phyloP scores from a whole-genome alignment of 106 monocot species.

The Platanthera guangdongensis region DNA sequence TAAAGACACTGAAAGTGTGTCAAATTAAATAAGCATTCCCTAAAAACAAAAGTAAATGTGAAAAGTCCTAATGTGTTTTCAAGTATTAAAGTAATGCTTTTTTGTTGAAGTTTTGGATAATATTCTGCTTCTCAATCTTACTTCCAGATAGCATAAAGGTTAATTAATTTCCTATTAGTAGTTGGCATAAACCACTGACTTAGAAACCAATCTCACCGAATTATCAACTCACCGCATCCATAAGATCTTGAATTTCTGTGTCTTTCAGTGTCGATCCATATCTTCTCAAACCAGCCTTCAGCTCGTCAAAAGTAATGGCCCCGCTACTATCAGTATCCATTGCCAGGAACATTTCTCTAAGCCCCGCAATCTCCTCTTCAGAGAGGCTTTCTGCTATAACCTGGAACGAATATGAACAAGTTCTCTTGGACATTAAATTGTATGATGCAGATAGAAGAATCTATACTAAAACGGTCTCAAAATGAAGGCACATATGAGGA shows the following conservation, averaged over 20 bases:
- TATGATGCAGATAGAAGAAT: neutral
- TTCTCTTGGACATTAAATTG: neutral
- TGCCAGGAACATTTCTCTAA: conserved; percentile 49
- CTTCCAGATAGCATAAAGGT: too few species aligned
- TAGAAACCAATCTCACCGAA: neutral
- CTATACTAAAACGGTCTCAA: neutral
- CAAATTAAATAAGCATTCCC: too few species aligned
- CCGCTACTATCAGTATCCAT: conserved; percentile 65
- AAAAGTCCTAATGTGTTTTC: too few species aligned
- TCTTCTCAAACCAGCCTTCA: conserved; percentile 48
- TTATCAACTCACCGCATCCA: conserved; percentile 48
- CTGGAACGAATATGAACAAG: conserved; percentile 9
- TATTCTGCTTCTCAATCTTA: too few species aligned
- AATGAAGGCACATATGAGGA: neutral
- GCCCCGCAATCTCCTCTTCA: conserved; percentile 65
- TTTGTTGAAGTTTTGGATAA: too few species aligned
- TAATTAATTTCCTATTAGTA: too few species aligned
- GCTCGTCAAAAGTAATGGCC: conserved; percentile 58
- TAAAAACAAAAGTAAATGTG: too few species aligned
- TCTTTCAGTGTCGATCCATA: conserved; percentile 59
- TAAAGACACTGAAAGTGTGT: too few species aligned
- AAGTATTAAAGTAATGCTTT: too few species aligned
- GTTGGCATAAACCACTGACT: too few species aligned
- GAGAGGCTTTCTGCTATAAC: conserved; percentile 65
- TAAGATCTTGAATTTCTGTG: conserved; percentile 57